A percentile compares a stretch with the other conserved stretches of the same genome.
Conservation (phyloP, 345 rosid species). For the Hibiscus mutabilis region DNA sequence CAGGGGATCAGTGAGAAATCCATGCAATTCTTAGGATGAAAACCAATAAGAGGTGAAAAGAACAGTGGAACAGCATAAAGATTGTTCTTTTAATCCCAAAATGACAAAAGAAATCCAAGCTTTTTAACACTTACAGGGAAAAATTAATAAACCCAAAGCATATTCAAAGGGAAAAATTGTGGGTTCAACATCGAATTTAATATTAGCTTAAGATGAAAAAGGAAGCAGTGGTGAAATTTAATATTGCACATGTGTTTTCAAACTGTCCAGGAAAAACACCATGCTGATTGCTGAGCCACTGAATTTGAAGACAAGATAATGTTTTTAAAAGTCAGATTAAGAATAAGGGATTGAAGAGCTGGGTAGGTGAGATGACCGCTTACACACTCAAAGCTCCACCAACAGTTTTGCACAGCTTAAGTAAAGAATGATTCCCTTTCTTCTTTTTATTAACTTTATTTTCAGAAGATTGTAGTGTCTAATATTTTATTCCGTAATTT, state of each 20-base stretch:
- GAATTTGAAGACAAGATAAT: background rate
- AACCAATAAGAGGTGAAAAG: background rate
- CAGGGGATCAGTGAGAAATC: conserved; percentile 12
- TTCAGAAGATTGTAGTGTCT: too few relatives aligned
- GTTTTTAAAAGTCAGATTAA: background rate
- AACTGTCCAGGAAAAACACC: background rate
- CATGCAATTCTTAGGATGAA: background rate
- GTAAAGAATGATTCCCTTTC: conserved; percentile 39
- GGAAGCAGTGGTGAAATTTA: background rate
- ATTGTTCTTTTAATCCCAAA: too few relatives aligned
- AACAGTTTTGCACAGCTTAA: conserved; percentile 35
- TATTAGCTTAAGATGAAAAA: background rate
- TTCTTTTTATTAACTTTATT: background rate
- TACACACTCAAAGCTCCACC: conserved; percentile 16
- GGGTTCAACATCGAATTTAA: background rate
- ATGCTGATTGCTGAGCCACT: background rate
- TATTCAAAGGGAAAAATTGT: background rate
- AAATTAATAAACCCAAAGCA: background rate
- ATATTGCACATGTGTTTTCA: background rate
- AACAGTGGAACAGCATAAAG: background rate
- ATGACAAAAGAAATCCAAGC: background rate
- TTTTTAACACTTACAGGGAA: background rate
- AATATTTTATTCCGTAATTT: too few relatives aligned
- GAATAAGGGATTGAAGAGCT: background rate
- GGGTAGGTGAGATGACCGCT: background rate